Conservation (phyloP, 176 grass and related monocot species). For the Alopecurus myosuroides region DNA sequence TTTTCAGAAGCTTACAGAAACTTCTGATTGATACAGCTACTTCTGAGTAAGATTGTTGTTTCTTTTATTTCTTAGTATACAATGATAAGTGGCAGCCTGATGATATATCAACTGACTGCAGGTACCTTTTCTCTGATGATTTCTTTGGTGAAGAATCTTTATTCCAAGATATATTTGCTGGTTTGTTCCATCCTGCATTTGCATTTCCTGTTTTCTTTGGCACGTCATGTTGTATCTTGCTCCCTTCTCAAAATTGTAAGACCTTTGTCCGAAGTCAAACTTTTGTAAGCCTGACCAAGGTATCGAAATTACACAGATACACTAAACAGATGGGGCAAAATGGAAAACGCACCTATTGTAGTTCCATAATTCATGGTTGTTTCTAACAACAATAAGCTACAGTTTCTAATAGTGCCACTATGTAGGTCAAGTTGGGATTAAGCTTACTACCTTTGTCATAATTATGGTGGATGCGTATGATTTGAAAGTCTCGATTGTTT, state of each 20-base stretch:
- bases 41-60: constrained; percentile 70
- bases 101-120: constrained; percentile 27
- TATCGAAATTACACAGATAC: neutral
- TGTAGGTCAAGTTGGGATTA: neutral
- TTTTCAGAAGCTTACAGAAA: constrained; percentile 99
- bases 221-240: neutral
- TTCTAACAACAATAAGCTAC: neutral
- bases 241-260: neutral
- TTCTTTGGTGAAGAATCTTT: constrained; percentile 93
- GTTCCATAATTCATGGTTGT: neutral
- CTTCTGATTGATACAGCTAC: constrained; percentile 97
- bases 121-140: constrained; percentile 96
- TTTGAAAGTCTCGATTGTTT: neutral
- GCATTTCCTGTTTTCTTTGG: neutral
- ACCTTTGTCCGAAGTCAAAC: neutral
- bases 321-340: neutral
- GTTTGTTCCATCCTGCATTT: constrained; percentile 37
- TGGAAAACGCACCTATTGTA: neutral
- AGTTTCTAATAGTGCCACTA: neutral
- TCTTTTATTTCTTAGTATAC: neutral
- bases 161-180: constrained; percentile 98
- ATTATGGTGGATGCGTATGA: neutral
- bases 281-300: neutral
- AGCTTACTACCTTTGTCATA: neutral
- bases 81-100: constrained; percentile 13